Evolutionary conservation across 1,284 basidiomycete species (phyloP), one percentile per base, ranked within the genome.

Genomic region (Pseudozyma tsukubaensis): DNA sequence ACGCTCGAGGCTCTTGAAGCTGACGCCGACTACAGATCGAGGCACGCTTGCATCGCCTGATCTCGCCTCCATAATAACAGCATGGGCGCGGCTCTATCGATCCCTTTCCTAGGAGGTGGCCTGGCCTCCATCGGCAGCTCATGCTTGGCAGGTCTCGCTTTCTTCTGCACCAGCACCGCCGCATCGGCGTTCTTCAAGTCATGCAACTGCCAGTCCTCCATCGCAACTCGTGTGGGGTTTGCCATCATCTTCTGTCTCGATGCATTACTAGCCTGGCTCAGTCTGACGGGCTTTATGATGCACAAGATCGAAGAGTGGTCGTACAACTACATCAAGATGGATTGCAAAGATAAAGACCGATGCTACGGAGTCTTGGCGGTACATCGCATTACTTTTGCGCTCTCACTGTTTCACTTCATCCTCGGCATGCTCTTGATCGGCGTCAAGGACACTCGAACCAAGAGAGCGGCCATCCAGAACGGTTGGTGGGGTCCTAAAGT

Each of bases 401-500:
- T 99, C 13, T 89, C 92, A 2, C 86, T 99, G 13, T 92, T 98
- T 85, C 96, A 99, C 85, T 86, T 91, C 54, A 87, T 98, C 50
- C 87, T 98, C 52, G 91, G 93, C 60, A 80, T 90, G 0, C 87
- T 90, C 21, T 89, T 99, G 34, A 88, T 97, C 67, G 94, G 94
- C 29, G 92, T 99, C 8, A 89, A 90, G 77, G 92, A 95, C 81
- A 97, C 97, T 6, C 90, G 91, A 65, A 91, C 94, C 67, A 94
- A 93, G 85, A 90, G 96, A 19, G 93, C 96, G 1, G 91, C 94
- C 12, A 90, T 99, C 64, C 96, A 99, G 87, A 99, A 99, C 84
- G 96, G 96, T 2, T 99, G 95, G 95, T 99, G 96, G 96, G 96
- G 96, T 37, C 95, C 94, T 13, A 99, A 99, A 85, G 90, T 94